Conservation (phyloP, 208 protist genomes). For the Angomonas desouzai region DNA sequence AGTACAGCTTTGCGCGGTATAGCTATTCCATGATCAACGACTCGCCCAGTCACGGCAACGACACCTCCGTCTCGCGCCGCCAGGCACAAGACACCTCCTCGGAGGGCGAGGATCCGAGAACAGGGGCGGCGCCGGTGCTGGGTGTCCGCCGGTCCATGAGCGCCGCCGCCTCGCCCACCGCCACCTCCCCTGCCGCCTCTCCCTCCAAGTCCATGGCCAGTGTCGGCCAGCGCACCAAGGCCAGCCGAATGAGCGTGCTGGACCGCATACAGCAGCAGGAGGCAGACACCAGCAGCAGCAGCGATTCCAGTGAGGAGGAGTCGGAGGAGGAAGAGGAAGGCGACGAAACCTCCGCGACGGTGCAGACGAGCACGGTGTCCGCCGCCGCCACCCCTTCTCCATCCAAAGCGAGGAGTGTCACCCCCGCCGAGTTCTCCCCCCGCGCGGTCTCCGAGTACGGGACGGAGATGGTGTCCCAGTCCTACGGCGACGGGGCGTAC, state of each 20-base stretch:
- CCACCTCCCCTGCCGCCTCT: background rate
- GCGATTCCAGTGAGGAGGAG: background rate
- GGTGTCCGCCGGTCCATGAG: background rate
- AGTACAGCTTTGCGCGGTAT: slow-evolving; percentile 1
- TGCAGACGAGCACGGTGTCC: background rate
- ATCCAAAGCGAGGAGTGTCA: background rate
- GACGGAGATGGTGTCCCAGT: slow-evolving; percentile 1
- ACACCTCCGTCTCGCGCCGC: background rate
- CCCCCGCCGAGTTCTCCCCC: background rate
- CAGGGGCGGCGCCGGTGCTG: background rate
- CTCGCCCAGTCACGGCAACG: background rate
- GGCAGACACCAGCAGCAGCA: background rate
- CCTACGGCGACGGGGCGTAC: background rate
- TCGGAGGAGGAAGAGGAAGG: background rate
- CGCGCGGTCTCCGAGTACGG: background rate
- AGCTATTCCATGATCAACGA: slow-evolving; percentile 8
- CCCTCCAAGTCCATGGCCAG: background rate
- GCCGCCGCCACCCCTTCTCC: background rate
- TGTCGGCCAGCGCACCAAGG: slow-evolving; percentile 5
- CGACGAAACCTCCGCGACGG: background rate
- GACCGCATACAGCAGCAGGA: background rate
- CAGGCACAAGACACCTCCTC: background rate
- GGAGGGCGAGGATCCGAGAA: background rate
- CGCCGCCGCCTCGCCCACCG: background rate
- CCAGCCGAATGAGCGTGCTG: background rate